phyloP scores from a whole-genome alignment of 2,329 filamentous ascomycete species.

The Lasiodiplodia sp. region DNA sequence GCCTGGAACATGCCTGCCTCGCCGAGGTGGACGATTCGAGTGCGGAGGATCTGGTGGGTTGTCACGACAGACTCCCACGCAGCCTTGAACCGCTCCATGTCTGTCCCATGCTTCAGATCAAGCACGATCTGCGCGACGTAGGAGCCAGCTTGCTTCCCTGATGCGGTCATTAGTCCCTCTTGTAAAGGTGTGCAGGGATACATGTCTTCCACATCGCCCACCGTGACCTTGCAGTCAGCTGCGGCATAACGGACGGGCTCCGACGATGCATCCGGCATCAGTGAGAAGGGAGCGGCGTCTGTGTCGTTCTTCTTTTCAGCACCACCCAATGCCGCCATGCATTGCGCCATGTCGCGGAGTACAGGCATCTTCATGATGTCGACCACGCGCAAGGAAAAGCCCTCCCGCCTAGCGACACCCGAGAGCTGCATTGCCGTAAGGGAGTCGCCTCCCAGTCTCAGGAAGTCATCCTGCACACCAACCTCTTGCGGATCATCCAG shows the following conservation, averaged over 20 bases:
- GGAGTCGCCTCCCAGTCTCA: neutral
- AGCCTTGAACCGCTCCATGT: conserved; percentile 40
- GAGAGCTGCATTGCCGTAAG: conserved; percentile 5
- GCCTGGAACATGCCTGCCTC: conserved; percentile 30
- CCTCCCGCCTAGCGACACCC: neutral
- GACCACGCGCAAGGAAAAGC: conserved; percentile 33
- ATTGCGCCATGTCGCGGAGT: conserved; percentile 32
- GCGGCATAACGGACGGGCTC: neutral
- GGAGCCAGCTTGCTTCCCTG: conserved; percentile 45
- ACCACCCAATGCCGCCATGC: neutral
- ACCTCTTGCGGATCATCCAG: neutral
- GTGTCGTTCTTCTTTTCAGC: neutral
- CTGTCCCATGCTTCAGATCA: conserved; percentile 40
- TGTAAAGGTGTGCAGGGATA: conserved; percentile 53
- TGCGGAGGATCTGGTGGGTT: conserved; percentile 45
- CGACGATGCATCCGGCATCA: conserved; percentile 36
- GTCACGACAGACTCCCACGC: conserved; percentile 46
- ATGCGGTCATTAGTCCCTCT: conserved; percentile 50
- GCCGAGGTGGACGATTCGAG: conserved; percentile 2
- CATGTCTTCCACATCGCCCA: conserved; percentile 54
- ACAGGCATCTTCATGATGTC: conserved; percentile 35
- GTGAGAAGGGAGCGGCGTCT: conserved; percentile 7
- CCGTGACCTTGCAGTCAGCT: neutral
- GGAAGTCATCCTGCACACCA: neutral
- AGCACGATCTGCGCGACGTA: conserved; percentile 50